Evolutionary conservation across 495 filamentous ascomycete species (phyloP), one percentile per base, ranked within the genome.

Genomic region (Aspergillus wentii): DNA sequence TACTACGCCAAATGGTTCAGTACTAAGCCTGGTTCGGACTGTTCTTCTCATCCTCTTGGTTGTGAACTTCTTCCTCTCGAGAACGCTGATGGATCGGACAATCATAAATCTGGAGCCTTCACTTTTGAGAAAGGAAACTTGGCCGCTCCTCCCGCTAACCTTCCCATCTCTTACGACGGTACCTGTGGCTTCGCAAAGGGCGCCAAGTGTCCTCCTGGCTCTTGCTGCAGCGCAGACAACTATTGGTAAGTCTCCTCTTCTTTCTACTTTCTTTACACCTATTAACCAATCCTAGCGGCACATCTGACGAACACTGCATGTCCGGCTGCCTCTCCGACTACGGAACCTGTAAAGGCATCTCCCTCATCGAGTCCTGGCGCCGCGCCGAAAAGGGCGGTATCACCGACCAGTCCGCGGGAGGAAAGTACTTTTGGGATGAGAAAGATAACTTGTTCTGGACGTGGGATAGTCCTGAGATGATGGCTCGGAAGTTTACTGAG

Each of bases 1-100:
- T 87, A 79, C 54, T 88, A 88, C 50, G 69, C 74, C 10, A 86
- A 86, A 54, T 88, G 78, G 64, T 87, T 85, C 59, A 74, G 62
- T 37, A 82, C 78, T 0, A 66, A 75, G 41, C 66, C 72, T 14
- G 53, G 69, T 2, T 56, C 58, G 4, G 62, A 57, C 30, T 76
- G 69, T 27, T 51, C 59, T 2, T 53, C 46, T 6, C 25, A 71
- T 3, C 73, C 79, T 0, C 54, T 87, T 18, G 82, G 82, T 8
- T 89, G 83, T 49, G 64, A 71, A 9, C 77, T 79, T 0, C 72
- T 70, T 8, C 46, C 68, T 22, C 69, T 86, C 41, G 84, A 89
- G 56, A 75, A 85, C 38, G 49, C 55, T 0, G 80, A 79, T 7
- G 85, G 84, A 4, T 68, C 48, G 3, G 84, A 89, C 49, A 72